Evolutionary conservation across 257 asterid species (phyloP), one percentile per base, ranked within the genome.

Genomic region (Eucommia ulmoides): DNA sequence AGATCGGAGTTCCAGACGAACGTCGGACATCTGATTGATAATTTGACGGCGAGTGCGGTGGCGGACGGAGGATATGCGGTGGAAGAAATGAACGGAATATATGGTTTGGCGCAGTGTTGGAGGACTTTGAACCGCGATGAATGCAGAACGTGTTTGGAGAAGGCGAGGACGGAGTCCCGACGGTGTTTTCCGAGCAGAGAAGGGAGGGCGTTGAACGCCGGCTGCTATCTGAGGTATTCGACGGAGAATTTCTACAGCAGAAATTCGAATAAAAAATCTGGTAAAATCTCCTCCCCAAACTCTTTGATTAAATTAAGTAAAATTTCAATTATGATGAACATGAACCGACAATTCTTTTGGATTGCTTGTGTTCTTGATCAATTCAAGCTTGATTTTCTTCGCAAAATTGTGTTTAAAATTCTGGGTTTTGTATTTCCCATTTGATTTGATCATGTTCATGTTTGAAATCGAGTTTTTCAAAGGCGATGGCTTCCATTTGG

Each of bases 31-130:
- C 61, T 88, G 66, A 59, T 88, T 1, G 65, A 33, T 18, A 72
- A 73, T 35, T 25, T 88, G 22, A 77, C 80, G 0, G 70, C 19
- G 20, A 61, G 45, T 11, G 97, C 93, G 58, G 67, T 49, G 53
- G 58, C 0, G 62, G 54, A 47, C 23, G 68, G 58, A 3, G 73
- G 88, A 7, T 66, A 56, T 61, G 88, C 92, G 17, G 77, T 49
- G 61, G 50, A 19, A 61, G 77, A 70, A 54, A 38, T 50, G 51
- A 65, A 65, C 44, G 95, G 95, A 25, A 86, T 76, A 60, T 84
- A 64, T 64, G 97, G 92, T 38, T 75, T 88, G 81, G 95, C 92
- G 25, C 81, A 83, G 76, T 88, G 97, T 58, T 88, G 97, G 97
- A 65, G 56, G 49, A 83, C 84, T 22, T 54, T 88, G 73, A 74